A percentile compares a stretch with the other conserved stretches of the same genome.
Evolutionary conservation across 2,329 filamentous ascomycete genomes (phyloP).

Genomic region (Arthrobotrys sinensis): DNA sequence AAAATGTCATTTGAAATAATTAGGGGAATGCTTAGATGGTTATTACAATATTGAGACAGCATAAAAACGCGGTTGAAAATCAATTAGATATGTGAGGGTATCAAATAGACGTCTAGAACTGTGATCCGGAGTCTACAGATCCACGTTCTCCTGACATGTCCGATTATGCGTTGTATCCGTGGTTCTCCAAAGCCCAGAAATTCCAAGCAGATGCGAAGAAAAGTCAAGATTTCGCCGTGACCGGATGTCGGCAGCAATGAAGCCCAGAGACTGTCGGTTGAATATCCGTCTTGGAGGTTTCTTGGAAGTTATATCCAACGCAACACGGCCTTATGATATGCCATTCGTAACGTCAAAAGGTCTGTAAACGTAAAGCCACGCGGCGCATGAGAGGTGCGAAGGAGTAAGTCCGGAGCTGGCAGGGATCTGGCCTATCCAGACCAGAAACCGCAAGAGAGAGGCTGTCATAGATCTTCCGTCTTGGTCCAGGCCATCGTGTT

Average conservation of each 20-base stretch:
- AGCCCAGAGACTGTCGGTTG: conserved; percentile 7
- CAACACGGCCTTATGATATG: conserved; percentile 24
- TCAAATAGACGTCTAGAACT: no score
- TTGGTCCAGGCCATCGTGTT: conserved; percentile 34
- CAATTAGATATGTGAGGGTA: no score
- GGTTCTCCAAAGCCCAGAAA: background rate
- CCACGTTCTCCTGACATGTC: no score
- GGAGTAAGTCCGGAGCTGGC: background rate
- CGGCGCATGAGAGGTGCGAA: background rate
- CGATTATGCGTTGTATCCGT: conserved; percentile 1
- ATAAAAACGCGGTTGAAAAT: no score
- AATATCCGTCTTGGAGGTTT: conserved; percentile 52
- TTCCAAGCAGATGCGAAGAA: conserved; percentile 36
- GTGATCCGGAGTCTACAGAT: no score
- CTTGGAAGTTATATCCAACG: conserved; percentile 36
- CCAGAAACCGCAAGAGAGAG: background rate
- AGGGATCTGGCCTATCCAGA: background rate
- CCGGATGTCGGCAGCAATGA: conserved; percentile 48
- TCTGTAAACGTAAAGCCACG: no score
- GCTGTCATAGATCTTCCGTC: conserved; percentile 57
- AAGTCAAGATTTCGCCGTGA: conserved; percentile 57
- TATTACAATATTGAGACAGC: no score
- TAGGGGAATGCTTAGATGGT: no score
- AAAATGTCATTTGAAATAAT: no score
- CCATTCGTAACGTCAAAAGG: background rate